Evolutionary conservation across 108 stramenopile species (phyloP).

Genomic region (Pseudonitzschia delicatissima): DNA sequence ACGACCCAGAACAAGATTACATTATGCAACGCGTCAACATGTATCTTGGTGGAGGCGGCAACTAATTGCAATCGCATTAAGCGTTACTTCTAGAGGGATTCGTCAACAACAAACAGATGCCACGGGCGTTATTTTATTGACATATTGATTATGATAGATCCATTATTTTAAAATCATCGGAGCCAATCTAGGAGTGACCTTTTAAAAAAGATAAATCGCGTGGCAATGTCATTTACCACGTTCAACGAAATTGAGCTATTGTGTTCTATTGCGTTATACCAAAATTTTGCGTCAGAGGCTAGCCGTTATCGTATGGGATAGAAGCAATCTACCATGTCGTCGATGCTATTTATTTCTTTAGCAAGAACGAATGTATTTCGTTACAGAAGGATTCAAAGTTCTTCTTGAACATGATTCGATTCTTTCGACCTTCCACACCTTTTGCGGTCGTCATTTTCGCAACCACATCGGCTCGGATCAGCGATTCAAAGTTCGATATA

Average conservation of each 20-base stretch:
- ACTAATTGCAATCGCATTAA: neutral
- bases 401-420: conserved; percentile 64
- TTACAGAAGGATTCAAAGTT: conserved; percentile 74
- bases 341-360: conserved; percentile 43
- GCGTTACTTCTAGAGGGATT: neutral
- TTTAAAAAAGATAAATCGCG: too few relatives aligned
- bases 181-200: neutral
- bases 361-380: conserved; percentile 75
- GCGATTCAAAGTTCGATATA: conserved; percentile 48
- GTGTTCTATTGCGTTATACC: too few relatives aligned
- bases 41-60: conserved; percentile 64
- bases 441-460: conserved; percentile 42
- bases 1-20: conserved; percentile 97
- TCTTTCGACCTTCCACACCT: conserved; percentile 70
- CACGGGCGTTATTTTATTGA: neutral
- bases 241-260: too few relatives aligned
- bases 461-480: conserved; percentile 65
- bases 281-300: too few relatives aligned
- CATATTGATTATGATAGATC: neutral
- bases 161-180: neutral
- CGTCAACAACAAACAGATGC: neutral
- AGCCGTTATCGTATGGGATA: too few relatives aligned
- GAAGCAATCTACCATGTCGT: too few relatives aligned
- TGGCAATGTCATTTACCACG: too few relatives aligned
- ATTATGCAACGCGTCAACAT: conserved; percentile 99